Percentiles rank a stretch among this genome's conserved stretches.
phyloP scores from a whole-genome alignment of 2,329 filamentous ascomycete species.

The Shiraia sp. region DNA sequence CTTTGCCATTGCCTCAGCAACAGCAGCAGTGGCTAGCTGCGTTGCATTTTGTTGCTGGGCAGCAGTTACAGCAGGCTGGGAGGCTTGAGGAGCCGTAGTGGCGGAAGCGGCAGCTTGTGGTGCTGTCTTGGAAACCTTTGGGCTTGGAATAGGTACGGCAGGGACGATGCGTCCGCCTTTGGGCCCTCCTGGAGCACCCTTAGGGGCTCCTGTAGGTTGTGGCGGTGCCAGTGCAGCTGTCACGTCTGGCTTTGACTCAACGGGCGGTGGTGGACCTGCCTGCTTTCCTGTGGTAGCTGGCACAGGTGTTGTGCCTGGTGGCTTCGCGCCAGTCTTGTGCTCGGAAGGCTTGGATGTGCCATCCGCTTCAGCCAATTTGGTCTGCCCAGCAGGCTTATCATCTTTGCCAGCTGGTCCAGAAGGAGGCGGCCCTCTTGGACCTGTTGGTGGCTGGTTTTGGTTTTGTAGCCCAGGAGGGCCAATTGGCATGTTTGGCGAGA shows the following conservation, averaged over 20 bases:
- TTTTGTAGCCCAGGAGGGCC: slow-evolving; percentile 57
- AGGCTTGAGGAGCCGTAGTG: slow-evolving; percentile 42
- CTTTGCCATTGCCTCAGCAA: slow-evolving; percentile 80
- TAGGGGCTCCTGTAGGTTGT: slow-evolving; percentile 38
- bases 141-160: slow-evolving; percentile 65
- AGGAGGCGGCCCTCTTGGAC: slow-evolving; percentile 40
- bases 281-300: slow-evolving; percentile 51
- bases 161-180: slow-evolving; percentile 62
- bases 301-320: slow-evolving; percentile 26
- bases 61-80: slow-evolving; percentile 26
- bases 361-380: slow-evolving; percentile 50
- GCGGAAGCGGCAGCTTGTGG: slow-evolving; percentile 41
- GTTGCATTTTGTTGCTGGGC: slow-evolving; percentile 64
- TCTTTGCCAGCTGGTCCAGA: slow-evolving; percentile 34
- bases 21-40: slow-evolving; percentile 73
- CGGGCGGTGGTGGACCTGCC: slow-evolving; percentile 63
- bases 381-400: slow-evolving; percentile 31
- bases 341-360: slow-evolving; percentile 56
- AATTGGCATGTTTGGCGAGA: slow-evolving; percentile 63
- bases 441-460: slow-evolving; percentile 45
- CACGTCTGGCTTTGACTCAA: slow-evolving; percentile 69
- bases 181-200: slow-evolving; percentile 47
- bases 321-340: slow-evolving; percentile 56
- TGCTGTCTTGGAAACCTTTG: slow-evolving; percentile 36
- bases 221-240: slow-evolving; percentile 61